Percentiles rank a stretch among this genome's conserved stretches.
Evolutionary conservation across 2,329 filamentous ascomycete genomes (phyloP).

Genomic region (Trichophyton benhamiae): DNA sequence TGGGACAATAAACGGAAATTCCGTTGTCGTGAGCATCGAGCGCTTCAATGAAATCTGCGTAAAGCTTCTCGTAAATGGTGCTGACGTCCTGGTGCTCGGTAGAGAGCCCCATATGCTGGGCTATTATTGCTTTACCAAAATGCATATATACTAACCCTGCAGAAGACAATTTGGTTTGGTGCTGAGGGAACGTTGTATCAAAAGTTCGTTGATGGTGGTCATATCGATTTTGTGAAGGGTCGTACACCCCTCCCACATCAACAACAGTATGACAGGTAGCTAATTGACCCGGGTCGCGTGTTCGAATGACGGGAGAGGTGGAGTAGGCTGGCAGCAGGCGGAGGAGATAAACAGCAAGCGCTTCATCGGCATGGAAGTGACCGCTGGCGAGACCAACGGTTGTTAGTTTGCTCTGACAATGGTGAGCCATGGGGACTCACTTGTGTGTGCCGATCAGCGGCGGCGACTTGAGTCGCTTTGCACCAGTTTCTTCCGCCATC

Average conservation of each 20-base stretch:
- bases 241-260: conserved; percentile 93
- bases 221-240: conserved; percentile 62
- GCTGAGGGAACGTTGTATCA: conserved; percentile 67
- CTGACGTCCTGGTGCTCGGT: conserved; percentile 55
- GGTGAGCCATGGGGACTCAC: conserved; percentile 22
- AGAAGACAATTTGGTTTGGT: conserved; percentile 78
- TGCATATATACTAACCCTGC: conserved; percentile 93
- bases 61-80: conserved; percentile 75
- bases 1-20: conserved; percentile 67
- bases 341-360: conserved; percentile 90
- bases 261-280: conserved; percentile 85
- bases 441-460: conserved; percentile 85
- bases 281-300: conserved; percentile 68
- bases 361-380: conserved; percentile 98
- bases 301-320: conserved; percentile 64
- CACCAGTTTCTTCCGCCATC: conserved; percentile 60
- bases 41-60: conserved; percentile 86
- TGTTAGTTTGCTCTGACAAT: not conserved
- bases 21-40: conserved; percentile 98
- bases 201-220: conserved; percentile 98
- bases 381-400: conserved; percentile 39
- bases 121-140: conserved; percentile 77
- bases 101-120: conserved; percentile 48
- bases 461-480: conserved; percentile 67
- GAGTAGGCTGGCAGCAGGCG: conserved; percentile 73